A percentile compares a stretch with the other conserved stretches of the same genome.
These are phyloP conservation scores for Saccharomyces hybrid DNA, from an alignment of 1,139 yeast genomes.

Conservation along the genomic window DNA sequence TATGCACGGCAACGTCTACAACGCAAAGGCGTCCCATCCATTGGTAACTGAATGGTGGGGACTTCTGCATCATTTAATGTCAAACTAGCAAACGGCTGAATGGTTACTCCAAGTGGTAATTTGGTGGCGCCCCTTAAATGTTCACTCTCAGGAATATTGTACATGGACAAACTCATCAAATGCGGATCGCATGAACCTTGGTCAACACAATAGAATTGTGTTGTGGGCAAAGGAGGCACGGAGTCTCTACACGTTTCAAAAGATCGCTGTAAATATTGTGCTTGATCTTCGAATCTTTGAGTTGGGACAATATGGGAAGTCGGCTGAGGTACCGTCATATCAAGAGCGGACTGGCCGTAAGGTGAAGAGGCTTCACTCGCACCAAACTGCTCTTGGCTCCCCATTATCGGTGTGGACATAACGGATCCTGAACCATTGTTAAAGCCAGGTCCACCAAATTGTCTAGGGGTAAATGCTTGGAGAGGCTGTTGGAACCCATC, in stretches of 20 bases:
- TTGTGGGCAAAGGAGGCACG: constrained; percentile 75
- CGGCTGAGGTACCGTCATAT: constrained; percentile 9
- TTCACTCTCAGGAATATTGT: constrained; percentile 73
- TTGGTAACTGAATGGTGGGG: constrained; percentile 5
- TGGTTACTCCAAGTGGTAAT: constrained; percentile 71
- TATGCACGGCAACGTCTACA: constrained; percentile 89
- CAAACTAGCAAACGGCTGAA: constrained; percentile 75
- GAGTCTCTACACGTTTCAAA: constrained; percentile 69
- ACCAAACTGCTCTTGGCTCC: constrained; percentile 4
- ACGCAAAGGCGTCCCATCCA: constrained; percentile 51
- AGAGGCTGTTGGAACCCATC: constrained; percentile 2
- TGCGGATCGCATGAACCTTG: constrained; percentile 83
- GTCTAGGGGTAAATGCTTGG: background rate
- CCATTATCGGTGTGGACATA: constrained; percentile 1
- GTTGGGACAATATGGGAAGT: constrained; percentile 45
- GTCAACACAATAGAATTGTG: constrained; percentile 62
- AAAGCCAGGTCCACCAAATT: constrained; percentile 1
- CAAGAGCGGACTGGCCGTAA: constrained; percentile 4
- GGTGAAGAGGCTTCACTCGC: constrained; percentile 12
- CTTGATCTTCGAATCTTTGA: constrained; percentile 49
- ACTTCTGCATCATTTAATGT: constrained; percentile 33
- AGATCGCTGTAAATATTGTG: constrained; percentile 39
- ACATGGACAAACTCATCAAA: constrained; percentile 71
- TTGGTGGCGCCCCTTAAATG: constrained; percentile 61
- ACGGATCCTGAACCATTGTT: constrained; percentile 7